Conservation (phyloP, 495 filamentous ascomycete genomes). For the Tuber aestivum region DNA sequence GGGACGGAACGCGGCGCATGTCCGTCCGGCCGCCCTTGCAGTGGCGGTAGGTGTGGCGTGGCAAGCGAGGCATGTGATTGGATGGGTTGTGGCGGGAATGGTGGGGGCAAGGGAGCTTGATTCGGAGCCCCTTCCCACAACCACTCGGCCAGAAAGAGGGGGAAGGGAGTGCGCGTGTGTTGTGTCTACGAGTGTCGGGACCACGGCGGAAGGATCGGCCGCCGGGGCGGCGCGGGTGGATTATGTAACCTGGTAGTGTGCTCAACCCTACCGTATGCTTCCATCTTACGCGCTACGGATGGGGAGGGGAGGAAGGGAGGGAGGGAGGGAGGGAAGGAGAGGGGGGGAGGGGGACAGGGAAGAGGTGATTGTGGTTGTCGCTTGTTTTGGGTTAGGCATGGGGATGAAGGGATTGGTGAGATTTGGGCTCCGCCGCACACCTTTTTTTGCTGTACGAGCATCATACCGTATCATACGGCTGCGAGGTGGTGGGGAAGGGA, state of each 20-base stretch:
- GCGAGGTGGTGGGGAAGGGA: slow-evolving; percentile 1
- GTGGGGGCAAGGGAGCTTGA: not conserved
- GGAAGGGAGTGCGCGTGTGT: not conserved
- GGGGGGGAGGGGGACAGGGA: too few relatives aligned
- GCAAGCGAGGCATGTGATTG: not conserved
- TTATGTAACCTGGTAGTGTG: not conserved
- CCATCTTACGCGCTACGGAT: not conserved
- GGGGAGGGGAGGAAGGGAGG: too few relatives aligned
- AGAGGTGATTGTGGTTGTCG: not conserved
- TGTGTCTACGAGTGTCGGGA: not conserved
- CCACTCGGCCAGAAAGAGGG: not conserved
- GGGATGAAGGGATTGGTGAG: not conserved
- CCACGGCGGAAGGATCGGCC: not conserved
- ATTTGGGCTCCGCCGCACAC: slow-evolving; percentile 4
- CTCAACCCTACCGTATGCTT: not conserved
- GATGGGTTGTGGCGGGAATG: not conserved
- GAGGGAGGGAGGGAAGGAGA: too few relatives aligned
- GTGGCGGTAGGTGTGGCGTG: slow-evolving; percentile 5
- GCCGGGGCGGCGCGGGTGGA: slow-evolving; percentile 4
- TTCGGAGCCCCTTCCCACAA: not conserved
- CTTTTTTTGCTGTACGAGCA: not conserved
- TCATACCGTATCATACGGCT: slow-evolving; percentile 7
- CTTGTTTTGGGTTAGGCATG: slow-evolving; percentile 3
- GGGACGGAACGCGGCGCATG: slow-evolving; percentile 3
- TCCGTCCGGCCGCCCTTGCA: slow-evolving; percentile 4